Conservation (phyloP, 2,329 filamentous ascomycete genomes). For the Ophiognomonia clavigignenti-juglandacearum region DNA sequence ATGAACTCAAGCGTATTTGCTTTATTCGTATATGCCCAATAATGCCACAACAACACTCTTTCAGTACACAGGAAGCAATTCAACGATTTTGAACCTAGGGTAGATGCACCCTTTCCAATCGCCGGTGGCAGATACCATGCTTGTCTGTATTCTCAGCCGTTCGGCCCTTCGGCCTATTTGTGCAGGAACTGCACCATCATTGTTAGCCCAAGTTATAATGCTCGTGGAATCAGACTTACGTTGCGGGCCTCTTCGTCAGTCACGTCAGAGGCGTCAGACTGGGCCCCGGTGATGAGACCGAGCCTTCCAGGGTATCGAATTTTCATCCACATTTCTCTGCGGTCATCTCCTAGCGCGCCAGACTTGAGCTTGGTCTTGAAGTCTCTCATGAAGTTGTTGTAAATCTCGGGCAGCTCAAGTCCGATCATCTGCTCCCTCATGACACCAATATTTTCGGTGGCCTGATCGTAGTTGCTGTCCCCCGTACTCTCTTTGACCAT, state of each 20-base stretch:
- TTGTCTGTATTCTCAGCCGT: background rate
- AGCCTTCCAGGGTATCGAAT: slow-evolving; percentile 58
- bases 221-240: slow-evolving; percentile 28
- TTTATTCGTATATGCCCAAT: too few species aligned
- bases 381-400: slow-evolving; percentile 66
- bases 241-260: slow-evolving; percentile 66
- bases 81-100: too few species aligned
- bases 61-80: too few species aligned
- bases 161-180: background rate
- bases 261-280: slow-evolving; percentile 61
- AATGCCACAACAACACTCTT: too few species aligned
- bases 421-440: slow-evolving; percentile 74
- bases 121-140: too few species aligned
- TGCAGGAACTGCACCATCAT: background rate
- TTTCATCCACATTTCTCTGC: slow-evolving; percentile 77
- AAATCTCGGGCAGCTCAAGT: slow-evolving; percentile 70
- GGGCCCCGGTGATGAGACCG: slow-evolving; percentile 64
- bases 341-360: slow-evolving; percentile 68
- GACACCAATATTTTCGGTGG: slow-evolving; percentile 69
- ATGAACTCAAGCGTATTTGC: too few species aligned
- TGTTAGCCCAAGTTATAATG: background rate
- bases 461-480: slow-evolving; percentile 67
- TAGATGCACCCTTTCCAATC: too few species aligned
- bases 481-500: slow-evolving; percentile 71
- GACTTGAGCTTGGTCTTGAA: slow-evolving; percentile 69